phyloP scores from a whole-genome alignment of 345 rosid species.

The Camelina hispida region DNA sequence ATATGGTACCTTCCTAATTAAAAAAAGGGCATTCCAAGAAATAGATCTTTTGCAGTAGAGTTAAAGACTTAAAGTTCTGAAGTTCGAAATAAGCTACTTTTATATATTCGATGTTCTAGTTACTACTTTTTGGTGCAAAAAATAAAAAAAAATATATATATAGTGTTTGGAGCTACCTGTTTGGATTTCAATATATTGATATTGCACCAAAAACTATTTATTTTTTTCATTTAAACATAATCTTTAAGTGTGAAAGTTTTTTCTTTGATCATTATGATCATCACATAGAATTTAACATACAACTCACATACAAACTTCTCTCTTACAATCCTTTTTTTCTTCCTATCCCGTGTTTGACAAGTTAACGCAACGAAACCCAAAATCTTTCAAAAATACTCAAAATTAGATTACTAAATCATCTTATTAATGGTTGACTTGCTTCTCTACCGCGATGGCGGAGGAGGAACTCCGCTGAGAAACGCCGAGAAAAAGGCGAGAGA shows the following conservation, averaged over 20 bases:
- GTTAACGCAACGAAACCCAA: constrained; percentile 39
- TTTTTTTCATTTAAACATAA: not conserved
- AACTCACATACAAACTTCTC: constrained; percentile 22
- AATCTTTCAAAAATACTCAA: constrained; percentile 25
- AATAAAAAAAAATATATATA: too few relatives aligned
- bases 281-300: constrained; percentile 1
- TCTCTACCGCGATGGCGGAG: constrained; percentile 48
- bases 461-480: constrained; percentile 66
- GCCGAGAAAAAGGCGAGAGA: constrained; percentile 83
- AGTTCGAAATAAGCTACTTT: not conserved
- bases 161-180: not conserved
- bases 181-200: not conserved
- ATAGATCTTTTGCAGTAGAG: not conserved
- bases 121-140: not conserved
- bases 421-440: not conserved
- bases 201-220: not conserved
- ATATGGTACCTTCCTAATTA: not conserved
- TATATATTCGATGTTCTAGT: not conserved
- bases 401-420: constrained; percentile 18
- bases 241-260: not conserved
- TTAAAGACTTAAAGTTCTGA: not conserved
- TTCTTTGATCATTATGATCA: constrained; percentile 17
- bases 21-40: not conserved
- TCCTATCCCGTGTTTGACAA: constrained; percentile 24
- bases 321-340: not conserved